Evolutionary conservation across 352 stramenopile species (phyloP).

Genomic region (Phytophthora hibernalis): DNA sequence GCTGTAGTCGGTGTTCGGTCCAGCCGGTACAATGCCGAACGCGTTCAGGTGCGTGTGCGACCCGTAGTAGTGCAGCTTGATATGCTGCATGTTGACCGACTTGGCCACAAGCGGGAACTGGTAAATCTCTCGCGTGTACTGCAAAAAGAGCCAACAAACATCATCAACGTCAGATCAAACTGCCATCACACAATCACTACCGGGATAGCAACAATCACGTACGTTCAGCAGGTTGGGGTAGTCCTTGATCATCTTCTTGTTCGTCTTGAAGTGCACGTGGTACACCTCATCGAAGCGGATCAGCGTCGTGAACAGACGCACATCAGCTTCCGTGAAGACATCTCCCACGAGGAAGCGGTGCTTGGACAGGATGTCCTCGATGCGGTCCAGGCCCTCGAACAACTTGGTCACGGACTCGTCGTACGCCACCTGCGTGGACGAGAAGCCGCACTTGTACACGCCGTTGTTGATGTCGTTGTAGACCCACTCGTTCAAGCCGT

Average conservation of each 20-base stretch:
- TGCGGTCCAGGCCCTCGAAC: constrained; percentile 73
- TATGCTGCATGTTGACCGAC: constrained; percentile 96
- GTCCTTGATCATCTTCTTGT: constrained; percentile 89
- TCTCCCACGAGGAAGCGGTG: constrained; percentile 74
- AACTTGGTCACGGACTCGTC: constrained; percentile 77
- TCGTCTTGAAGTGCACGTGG: constrained; percentile 90
- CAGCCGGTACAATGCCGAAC: constrained; percentile 93
- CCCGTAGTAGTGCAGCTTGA: constrained; percentile 97
- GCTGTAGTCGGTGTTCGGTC: constrained; percentile 60
- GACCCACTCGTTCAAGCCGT: constrained; percentile 92
- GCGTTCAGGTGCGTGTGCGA: constrained; percentile 95
- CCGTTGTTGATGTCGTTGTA: constrained; percentile 94
- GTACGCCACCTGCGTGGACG: constrained; percentile 89
- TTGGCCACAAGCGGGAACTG: constrained; percentile 90
- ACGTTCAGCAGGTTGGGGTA: constrained; percentile 89
- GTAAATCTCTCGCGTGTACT: constrained; percentile 92
- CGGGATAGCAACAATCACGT: constrained; percentile 24
- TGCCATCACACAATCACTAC: neutral
- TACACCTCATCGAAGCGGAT: constrained; percentile 89
- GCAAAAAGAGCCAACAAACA: constrained; percentile 6
- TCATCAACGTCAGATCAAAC: constrained; percentile 11
- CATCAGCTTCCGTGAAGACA: constrained; percentile 77
- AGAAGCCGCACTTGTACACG: constrained; percentile 94
- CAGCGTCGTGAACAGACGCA: constrained; percentile 85
- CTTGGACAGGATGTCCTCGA: constrained; percentile 73